Conservation (phyloP, 352 stramenopile genomes). For the Peronosclerospora sorghi region DNA sequence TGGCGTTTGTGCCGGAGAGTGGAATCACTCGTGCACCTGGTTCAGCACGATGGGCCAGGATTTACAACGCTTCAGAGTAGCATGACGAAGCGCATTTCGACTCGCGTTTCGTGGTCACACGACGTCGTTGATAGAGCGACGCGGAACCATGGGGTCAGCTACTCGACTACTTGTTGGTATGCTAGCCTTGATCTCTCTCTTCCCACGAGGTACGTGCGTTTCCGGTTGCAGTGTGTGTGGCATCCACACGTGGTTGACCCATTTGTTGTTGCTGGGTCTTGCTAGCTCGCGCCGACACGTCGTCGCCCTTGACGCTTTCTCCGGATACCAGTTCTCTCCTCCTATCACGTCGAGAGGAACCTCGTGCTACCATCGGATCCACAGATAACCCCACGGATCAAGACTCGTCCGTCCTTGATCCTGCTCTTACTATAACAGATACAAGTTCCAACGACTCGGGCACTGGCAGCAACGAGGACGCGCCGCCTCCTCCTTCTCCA, state of each 20-base stretch:
- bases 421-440: no score
- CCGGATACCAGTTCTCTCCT: constrained; percentile 11
- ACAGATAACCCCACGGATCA: neutral
- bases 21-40: neutral
- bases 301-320: constrained; percentile 13
- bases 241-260: neutral
- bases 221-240: neutral
- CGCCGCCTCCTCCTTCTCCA: constrained; percentile 1
- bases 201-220: constrained; percentile 9
- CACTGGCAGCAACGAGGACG: constrained; percentile 4
- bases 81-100: neutral
- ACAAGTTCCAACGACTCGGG: neutral
- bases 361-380: neutral
- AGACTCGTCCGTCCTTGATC: neutral
- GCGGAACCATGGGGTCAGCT: constrained; percentile 15
- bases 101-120: neutral
- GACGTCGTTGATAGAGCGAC: neutral
- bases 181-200: constrained; percentile 3
- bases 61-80: neutral
- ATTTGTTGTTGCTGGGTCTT: neutral
- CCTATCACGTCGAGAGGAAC: constrained; percentile 1
- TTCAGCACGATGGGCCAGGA: neutral
- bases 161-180: constrained; percentile 12
- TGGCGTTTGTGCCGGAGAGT: no score
- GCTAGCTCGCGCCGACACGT: constrained; percentile 4